Percentiles rank a stretch among this genome's conserved stretches.
phyloP scores from a whole-genome alignment of 2,329 filamentous ascomycete genomes.

The Balansia obtecta region DNA sequence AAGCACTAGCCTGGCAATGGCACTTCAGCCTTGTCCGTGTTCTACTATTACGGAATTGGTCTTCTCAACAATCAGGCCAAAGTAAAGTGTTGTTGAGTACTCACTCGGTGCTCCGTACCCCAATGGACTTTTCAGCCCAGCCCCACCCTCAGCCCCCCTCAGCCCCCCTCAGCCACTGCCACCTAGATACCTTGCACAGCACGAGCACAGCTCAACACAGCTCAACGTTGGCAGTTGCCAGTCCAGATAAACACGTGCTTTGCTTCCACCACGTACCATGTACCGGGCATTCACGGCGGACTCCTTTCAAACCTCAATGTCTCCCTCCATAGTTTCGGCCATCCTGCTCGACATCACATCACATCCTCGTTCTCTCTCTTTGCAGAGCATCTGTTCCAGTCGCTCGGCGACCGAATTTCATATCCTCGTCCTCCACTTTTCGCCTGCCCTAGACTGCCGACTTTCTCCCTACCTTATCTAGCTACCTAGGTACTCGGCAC shows the following conservation, averaged over 20 bases:
- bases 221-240: background rate
- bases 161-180: too few species aligned
- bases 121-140: background rate
- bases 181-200: too few species aligned
- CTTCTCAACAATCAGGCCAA: too few species aligned
- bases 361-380: background rate
- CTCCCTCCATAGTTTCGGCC: slow-evolving; percentile 1
- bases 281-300: slow-evolving; percentile 1
- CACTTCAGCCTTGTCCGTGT: too few species aligned
- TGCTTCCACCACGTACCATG: background rate
- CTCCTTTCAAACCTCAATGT: background rate
- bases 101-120: background rate
- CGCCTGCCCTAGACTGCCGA: background rate
- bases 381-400: background rate
- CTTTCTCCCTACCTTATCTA: too few species aligned
- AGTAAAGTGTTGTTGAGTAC: too few species aligned
- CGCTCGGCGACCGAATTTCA: background rate
- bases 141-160: too few species aligned
- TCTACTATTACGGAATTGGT: too few species aligned
- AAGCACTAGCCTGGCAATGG: too few species aligned
- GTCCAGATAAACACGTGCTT: slow-evolving; percentile 1
- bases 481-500: too few species aligned
- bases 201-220: background rate
- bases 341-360: background rate
- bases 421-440: slow-evolving; percentile 1